Percentiles rank a stretch among this genome's conserved stretches.
These are phyloP conservation scores for Adansonia gregorii DNA, from an alignment of 441 rosid genomes.

Conservation along the genomic window DNA sequence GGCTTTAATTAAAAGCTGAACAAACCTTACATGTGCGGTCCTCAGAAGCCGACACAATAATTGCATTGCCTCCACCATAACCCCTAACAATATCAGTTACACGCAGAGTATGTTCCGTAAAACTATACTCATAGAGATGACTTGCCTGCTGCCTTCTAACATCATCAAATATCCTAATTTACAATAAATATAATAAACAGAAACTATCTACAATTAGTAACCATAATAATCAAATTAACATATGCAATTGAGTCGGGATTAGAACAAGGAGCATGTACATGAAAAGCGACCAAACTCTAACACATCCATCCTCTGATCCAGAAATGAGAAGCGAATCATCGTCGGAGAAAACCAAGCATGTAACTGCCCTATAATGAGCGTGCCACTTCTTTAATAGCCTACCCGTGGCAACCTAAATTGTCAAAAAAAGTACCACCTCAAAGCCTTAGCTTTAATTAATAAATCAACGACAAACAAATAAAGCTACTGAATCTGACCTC, in stretches of 20 bases:
- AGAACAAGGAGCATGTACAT: conserved; percentile 40
- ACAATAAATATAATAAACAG: conserved; percentile 14
- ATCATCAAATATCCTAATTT: conserved; percentile 20
- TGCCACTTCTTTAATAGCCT: conserved; percentile 82
- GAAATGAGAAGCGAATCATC: conserved; percentile 79
- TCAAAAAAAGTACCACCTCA: conserved; percentile 5
- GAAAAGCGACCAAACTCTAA: conserved; percentile 85
- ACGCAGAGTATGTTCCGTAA: conserved; percentile 59
- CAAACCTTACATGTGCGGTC: conserved; percentile 88
- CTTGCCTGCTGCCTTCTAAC: conserved; percentile 50
- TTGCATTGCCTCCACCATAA: conserved; percentile 72
- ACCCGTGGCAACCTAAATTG: conserved; percentile 73
- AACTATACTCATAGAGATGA: conserved; percentile 63
- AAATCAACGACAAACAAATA: not conserved
- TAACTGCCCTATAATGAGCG: conserved; percentile 72
- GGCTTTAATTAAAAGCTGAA: conserved; percentile 17
- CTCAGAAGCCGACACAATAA: conserved; percentile 77
- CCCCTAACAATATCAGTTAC: conserved; percentile 78
- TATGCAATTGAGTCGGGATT: not conserved
- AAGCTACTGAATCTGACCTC: conserved; percentile 51
- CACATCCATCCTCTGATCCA: conserved; percentile 78
- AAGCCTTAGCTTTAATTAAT: not conserved
- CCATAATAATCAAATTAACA: conserved; percentile 19
- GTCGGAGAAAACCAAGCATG: conserved; percentile 77
- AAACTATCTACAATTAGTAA: not conserved